Percentiles rank a stretch among this genome's conserved stretches.
phyloP scores from a whole-genome alignment of 192 early-diverging fungal species.

The Jimgerdemannia lactiflua region DNA sequence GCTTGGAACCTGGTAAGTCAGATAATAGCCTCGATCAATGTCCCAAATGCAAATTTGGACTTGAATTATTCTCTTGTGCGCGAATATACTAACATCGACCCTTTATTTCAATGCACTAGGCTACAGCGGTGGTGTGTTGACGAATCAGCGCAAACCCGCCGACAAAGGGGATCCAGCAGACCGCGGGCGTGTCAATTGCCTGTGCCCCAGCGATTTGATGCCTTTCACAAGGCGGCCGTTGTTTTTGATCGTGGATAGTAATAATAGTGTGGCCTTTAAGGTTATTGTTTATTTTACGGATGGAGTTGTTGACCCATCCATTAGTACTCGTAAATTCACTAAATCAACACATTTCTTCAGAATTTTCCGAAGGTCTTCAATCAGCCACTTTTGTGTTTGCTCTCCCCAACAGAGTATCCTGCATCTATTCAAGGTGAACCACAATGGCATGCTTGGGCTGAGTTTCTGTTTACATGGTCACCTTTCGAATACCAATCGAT shows the following conservation, averaged over 20 bases:
- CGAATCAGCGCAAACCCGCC: constrained; percentile 55
- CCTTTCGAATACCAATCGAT: too few relatives aligned
- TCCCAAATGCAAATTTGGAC: neutral
- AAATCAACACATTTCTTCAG: constrained; percentile 16
- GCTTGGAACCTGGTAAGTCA: neutral
- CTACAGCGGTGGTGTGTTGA: constrained; percentile 76
- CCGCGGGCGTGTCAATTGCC: constrained; percentile 58
- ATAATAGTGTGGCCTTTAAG: constrained; percentile 81
- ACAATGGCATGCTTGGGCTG: too few relatives aligned
- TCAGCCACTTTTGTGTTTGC: constrained; percentile 81
- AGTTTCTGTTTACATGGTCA: too few relatives aligned
- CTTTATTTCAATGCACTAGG: constrained; percentile 26
- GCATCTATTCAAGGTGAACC: constrained; percentile 68
- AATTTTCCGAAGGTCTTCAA: constrained; percentile 85
- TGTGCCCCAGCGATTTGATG: constrained; percentile 88
- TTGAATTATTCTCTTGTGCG: neutral
- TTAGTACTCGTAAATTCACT: constrained; percentile 1
- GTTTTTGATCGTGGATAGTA: constrained; percentile 93
- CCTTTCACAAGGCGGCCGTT: constrained; percentile 96
- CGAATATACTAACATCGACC: too few relatives aligned
- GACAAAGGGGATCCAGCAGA: constrained; percentile 51
- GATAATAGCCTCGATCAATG: neutral
- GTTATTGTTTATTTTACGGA: constrained; percentile 31
- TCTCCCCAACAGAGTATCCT: constrained; percentile 91
- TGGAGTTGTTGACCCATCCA: neutral